These are phyloP conservation scores for Naematelia aurantialba DNA, from an alignment of 768 basidiomycete genomes.

Conservation along the genomic window DNA sequence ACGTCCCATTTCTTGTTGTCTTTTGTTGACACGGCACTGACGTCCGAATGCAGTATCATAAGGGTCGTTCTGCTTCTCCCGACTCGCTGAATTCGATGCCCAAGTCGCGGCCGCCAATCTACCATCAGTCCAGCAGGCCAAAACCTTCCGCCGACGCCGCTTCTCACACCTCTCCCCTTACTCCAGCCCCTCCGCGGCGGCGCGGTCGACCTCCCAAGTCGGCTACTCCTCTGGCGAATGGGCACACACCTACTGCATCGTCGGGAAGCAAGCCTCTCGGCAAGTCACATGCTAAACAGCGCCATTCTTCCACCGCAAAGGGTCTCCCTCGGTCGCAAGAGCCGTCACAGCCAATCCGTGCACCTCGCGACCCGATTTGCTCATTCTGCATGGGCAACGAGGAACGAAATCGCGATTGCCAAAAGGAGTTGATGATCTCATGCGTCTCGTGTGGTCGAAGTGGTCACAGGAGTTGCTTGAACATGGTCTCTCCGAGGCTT, in stretches of 20 bases:
- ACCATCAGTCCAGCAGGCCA: neutral
- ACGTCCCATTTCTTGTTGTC: neutral
- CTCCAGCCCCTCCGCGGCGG: conserved; percentile 1
- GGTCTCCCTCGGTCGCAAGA: neutral
- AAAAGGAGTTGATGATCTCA: conserved; percentile 67
- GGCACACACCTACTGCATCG: neutral
- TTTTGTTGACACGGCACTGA: no score
- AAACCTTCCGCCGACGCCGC: neutral
- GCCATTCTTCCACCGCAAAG: conserved; percentile 2
- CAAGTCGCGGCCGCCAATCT: neutral
- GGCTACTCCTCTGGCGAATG: conserved; percentile 6
- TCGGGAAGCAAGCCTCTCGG: neutral
- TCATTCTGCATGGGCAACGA: conserved; percentile 73
- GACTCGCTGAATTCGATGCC: conserved; percentile 1
- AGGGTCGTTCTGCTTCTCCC: neutral
- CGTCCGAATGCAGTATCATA: neutral
- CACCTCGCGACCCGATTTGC: conserved; percentile 52
- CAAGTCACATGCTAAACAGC: neutral
- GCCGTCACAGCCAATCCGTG: conserved; percentile 1
- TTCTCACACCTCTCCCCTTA: neutral
- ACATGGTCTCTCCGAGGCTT: conserved; percentile 57
- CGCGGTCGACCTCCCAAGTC: conserved; percentile 9
- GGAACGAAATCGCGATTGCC: conserved; percentile 58
- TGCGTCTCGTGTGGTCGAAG: conserved; percentile 80
- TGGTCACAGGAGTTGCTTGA: conserved; percentile 88